phyloP scores from a whole-genome alignment of 768 basidiomycete genomes.

The Russula sp. region DNA sequence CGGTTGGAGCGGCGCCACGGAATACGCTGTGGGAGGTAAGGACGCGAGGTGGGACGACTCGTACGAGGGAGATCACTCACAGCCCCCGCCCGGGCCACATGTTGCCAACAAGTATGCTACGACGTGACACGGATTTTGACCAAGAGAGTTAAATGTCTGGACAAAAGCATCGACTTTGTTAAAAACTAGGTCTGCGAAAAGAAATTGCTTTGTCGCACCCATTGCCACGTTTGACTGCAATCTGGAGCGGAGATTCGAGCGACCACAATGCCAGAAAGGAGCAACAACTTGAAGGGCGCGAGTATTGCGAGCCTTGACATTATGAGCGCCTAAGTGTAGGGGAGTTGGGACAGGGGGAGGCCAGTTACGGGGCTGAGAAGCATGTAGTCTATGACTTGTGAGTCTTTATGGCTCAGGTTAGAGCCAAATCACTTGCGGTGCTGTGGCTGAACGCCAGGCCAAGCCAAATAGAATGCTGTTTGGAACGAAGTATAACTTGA shows the following conservation, averaged over 20 bases:
- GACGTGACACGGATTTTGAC: slow-evolving; percentile 10
- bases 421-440: too few relatives aligned
- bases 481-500: too few relatives aligned
- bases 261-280: not conserved
- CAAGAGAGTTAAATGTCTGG: slow-evolving; percentile 8
- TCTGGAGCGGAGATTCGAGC: slow-evolving; percentile 5
- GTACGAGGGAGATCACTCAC: not conserved
- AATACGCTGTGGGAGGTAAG: slow-evolving; percentile 3
- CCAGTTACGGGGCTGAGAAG: too few relatives aligned
- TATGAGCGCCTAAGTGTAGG: too few relatives aligned
- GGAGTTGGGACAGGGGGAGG: too few relatives aligned
- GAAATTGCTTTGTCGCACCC: not conserved
- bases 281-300: too few relatives aligned
- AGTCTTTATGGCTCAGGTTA: too few relatives aligned
- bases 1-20: not conserved
- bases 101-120: slow-evolving; percentile 9
- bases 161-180: not conserved
- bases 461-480: too few relatives aligned
- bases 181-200: not conserved
- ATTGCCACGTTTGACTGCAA: not conserved
- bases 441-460: too few relatives aligned
- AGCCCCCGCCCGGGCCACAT: slow-evolving; percentile 5
- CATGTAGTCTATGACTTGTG: too few relatives aligned
- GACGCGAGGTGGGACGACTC: too few relatives aligned
- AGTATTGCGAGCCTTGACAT: too few relatives aligned